Evolutionary conservation across 1,284 basidiomycete species (phyloP).

Genomic region (Heimioporus retisporus): DNA sequence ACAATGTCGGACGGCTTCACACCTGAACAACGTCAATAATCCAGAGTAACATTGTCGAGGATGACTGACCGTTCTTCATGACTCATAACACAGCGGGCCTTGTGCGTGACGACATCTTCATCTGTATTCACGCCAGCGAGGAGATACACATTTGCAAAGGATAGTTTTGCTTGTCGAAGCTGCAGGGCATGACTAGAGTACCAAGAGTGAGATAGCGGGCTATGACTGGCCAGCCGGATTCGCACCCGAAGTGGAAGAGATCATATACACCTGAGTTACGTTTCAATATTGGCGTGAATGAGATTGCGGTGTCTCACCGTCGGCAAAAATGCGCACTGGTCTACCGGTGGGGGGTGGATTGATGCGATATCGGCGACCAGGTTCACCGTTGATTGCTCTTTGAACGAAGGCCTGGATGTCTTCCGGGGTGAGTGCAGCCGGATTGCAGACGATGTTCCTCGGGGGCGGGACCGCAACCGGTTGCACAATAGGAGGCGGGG

Average conservation of each 20-base stretch:
- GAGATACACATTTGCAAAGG: conserved; percentile 91
- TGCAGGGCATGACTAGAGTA: conserved; percentile 86
- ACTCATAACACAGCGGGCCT: conserved; percentile 86
- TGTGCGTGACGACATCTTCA: conserved; percentile 79
- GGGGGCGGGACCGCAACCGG: conserved; percentile 52
- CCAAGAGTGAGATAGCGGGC: too few species aligned
- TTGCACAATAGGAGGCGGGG: conserved; percentile 31
- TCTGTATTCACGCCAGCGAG: conserved; percentile 94
- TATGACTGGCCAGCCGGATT: background rate
- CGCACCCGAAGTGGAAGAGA: conserved; percentile 94
- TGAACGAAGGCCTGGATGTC: conserved; percentile 81
- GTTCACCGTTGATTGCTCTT: conserved; percentile 73
- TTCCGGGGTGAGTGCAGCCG: conserved; percentile 70
- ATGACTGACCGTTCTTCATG: conserved; percentile 83
- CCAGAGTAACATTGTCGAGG: conserved; percentile 4
- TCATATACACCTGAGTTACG: conserved; percentile 84
- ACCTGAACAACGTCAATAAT: conserved; percentile 49
- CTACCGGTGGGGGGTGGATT: conserved; percentile 84
- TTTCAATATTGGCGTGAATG: conserved; percentile 25
- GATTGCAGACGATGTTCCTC: conserved; percentile 63
- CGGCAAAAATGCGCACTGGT: conserved; percentile 94
- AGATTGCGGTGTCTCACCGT: conserved; percentile 62
- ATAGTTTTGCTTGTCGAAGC: conserved; percentile 94
- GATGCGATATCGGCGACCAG: conserved; percentile 81
- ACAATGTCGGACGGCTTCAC: conserved; percentile 93